These are phyloP conservation scores for Lactarius akahatsu DNA, from an alignment of 768 basidiomycete species.

Conservation along the genomic window DNA sequence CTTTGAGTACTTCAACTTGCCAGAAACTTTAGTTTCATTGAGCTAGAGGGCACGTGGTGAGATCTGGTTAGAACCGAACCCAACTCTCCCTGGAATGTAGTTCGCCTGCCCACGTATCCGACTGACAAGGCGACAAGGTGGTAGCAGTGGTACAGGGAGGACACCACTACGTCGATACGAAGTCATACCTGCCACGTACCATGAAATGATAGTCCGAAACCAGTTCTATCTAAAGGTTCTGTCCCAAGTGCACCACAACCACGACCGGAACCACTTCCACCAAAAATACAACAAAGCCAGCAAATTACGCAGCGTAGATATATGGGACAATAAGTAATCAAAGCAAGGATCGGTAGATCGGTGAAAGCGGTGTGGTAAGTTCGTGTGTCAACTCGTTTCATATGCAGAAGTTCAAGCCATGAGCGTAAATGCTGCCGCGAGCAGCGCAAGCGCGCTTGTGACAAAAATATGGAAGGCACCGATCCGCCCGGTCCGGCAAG, in stretches of 20 bases:
- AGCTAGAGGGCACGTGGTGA: no score
- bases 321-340: background rate
- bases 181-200: background rate
- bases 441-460: conserved; percentile 9
- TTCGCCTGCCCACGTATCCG: no score
- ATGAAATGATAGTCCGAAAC: background rate
- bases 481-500: background rate
- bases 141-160: no score
- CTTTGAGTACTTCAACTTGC: no score
- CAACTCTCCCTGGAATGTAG: no score
- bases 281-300: background rate
- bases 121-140: no score
- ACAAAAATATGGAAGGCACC: background rate
- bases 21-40: no score
- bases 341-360: background rate
- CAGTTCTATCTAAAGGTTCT: background rate
- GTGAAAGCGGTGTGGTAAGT: background rate
- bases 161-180: background rate
- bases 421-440: conserved; percentile 9
- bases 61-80: no score
- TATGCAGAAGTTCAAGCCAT: background rate
- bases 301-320: background rate
- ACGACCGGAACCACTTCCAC: background rate
- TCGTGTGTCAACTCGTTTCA: background rate
- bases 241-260: background rate